Percentiles rank a stretch among this genome's conserved stretches.
These are phyloP conservation scores for Elsinoe necatrix DNA, from an alignment of 2,329 filamentous ascomycete species.

Conservation along the genomic window DNA sequence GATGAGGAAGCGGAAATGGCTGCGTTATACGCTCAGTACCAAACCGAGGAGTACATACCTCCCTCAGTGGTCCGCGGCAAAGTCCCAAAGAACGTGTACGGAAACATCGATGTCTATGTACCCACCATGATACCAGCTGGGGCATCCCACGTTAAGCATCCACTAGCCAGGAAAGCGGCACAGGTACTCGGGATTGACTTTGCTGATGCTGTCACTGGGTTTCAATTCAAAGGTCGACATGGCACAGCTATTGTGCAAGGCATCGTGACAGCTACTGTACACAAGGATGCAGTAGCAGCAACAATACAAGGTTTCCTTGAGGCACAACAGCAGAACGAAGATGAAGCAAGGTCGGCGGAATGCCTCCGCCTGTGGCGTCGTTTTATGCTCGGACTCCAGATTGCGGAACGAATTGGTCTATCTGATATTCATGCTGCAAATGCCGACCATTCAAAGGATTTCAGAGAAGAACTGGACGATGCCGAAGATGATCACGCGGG, in stretches of 20 bases:
- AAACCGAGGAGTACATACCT: conserved; percentile 64
- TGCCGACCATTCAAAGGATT: conserved; percentile 12
- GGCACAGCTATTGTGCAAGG: conserved; percentile 78
- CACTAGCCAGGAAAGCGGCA: conserved; percentile 61
- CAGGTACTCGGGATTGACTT: conserved; percentile 72
- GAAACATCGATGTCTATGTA: conserved; percentile 56
- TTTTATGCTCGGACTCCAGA: conserved; percentile 54
- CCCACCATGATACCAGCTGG: conserved; percentile 56
- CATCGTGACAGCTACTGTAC: conserved; percentile 64
- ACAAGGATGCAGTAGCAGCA: conserved; percentile 60
- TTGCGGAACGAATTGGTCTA: conserved; percentile 63
- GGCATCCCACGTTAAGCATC: conserved; percentile 48
- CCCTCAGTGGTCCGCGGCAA: conserved; percentile 66
- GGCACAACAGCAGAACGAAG: conserved; percentile 54
- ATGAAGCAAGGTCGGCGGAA: conserved; percentile 44
- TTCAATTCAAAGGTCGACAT: conserved; percentile 74
- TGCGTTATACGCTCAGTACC: conserved; percentile 52
- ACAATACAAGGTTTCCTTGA: conserved; percentile 61
- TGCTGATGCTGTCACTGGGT: conserved; percentile 82
- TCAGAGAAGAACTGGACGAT: conserved; percentile 20
- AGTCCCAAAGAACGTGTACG: conserved; percentile 55
- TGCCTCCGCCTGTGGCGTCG: conserved; percentile 51
- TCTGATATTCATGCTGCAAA: conserved; percentile 18
- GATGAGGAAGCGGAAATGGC: conserved; percentile 43
- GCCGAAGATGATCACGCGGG: conserved; percentile 19